A percentile compares a stretch with the other conserved stretches of the same genome.
phyloP scores from a whole-genome alignment of 73 alveolate species.

The Paramecium bursaria region DNA sequence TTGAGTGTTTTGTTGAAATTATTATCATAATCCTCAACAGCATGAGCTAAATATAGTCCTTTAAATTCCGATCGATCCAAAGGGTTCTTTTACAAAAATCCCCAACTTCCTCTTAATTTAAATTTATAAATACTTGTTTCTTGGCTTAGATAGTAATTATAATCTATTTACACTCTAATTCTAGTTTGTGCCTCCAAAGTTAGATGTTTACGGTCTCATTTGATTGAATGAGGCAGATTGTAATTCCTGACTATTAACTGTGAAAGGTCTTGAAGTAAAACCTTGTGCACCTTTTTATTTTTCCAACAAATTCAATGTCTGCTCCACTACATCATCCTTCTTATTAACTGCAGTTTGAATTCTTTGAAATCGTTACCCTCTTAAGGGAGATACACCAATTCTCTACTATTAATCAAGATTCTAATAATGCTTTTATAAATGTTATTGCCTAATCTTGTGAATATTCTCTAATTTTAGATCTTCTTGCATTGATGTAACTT shows the following conservation, averaged over 20 bases:
- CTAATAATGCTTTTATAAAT: background rate
- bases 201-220: too few relatives aligned
- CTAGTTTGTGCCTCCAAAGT: too few relatives aligned
- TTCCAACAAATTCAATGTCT: background rate
- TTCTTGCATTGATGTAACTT: conserved; percentile 24
- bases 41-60: conserved; percentile 50
- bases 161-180: too few relatives aligned
- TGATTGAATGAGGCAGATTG: too few relatives aligned
- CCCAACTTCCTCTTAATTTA: too few relatives aligned
- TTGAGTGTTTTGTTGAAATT: conserved; percentile 34
- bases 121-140: too few relatives aligned
- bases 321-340: conserved; percentile 6
- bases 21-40: conserved; percentile 44
- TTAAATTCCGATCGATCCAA: conserved; percentile 51
- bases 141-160: too few relatives aligned
- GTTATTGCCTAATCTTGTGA: conserved; percentile 1
- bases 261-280: too few relatives aligned
- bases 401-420: conserved; percentile 29
- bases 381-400: conserved; percentile 14
- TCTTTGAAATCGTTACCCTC: background rate
- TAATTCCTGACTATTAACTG: too few relatives aligned
- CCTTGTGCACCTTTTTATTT: too few relatives aligned
- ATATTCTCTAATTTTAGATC: conserved; percentile 20
- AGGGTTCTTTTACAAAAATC: too few relatives aligned
- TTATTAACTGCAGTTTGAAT: conserved; percentile 5